phyloP scores from a whole-genome alignment of 768 basidiomycete species.

The Auriscalpium microsporum region DNA sequence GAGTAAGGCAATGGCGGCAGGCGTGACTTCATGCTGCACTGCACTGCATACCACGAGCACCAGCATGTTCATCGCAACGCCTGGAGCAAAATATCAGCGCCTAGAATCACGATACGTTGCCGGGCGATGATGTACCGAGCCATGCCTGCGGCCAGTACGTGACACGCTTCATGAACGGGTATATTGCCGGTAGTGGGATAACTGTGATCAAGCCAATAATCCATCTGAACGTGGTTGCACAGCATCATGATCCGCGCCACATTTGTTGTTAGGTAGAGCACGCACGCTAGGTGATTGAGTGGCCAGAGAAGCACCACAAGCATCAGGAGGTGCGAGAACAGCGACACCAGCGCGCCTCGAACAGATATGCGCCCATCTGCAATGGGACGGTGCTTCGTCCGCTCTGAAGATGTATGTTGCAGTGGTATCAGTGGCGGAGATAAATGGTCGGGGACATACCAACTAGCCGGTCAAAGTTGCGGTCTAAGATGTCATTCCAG shows the following conservation, averaged over 20 bases:
- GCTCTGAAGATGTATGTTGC: slow-evolving; percentile 11
- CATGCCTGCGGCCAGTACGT: slow-evolving; percentile 25
- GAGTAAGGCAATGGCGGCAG: background rate
- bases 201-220: slow-evolving; percentile 15
- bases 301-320: slow-evolving; percentile 7
- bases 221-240: slow-evolving; percentile 7
- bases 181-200: slow-evolving; percentile 17
- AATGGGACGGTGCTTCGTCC: slow-evolving; percentile 16
- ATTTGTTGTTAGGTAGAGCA: background rate
- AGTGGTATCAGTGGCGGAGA: background rate
- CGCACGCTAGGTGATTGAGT: slow-evolving; percentile 10
- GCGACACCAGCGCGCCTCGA: slow-evolving; percentile 10
- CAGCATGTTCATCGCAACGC: slow-evolving; percentile 15
- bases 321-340: slow-evolving; percentile 7
- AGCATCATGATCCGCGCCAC: background rate
- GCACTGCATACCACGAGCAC: background rate
- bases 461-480: background rate
- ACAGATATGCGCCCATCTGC: slow-evolving; percentile 14
- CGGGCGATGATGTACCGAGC: slow-evolving; percentile 16
- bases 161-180: slow-evolving; percentile 23
- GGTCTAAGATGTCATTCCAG: background rate
- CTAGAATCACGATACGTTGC: background rate
- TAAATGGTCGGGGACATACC: background rate
- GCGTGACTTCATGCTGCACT: background rate
- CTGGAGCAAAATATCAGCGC: slow-evolving; percentile 3